Conservation (phyloP, 2,329 filamentous ascomycete species). For the Huntiella savannae region DNA sequence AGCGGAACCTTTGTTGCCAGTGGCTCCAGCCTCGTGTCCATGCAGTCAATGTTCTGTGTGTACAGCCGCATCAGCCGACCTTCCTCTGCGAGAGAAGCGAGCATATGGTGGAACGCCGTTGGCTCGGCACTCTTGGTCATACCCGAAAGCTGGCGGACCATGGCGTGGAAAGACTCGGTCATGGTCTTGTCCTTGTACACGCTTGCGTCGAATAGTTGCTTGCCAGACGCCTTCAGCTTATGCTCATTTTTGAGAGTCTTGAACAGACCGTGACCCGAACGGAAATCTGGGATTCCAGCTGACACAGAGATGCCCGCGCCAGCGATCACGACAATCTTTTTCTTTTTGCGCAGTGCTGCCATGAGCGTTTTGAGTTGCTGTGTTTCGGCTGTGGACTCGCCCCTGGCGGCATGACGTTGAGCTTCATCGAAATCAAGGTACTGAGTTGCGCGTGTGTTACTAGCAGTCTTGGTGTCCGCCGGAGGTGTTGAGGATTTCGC, state of each 20-base stretch:
- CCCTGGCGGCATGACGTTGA: slow-evolving; percentile 20
- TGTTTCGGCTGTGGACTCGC: slow-evolving; percentile 27
- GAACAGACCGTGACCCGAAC: slow-evolving; percentile 79
- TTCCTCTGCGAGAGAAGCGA: slow-evolving; percentile 76
- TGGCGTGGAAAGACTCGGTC: slow-evolving; percentile 82
- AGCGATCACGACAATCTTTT: slow-evolving; percentile 92
- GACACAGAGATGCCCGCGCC: slow-evolving; percentile 95
- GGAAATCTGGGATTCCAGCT: slow-evolving; percentile 92
- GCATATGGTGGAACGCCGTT: slow-evolving; percentile 79
- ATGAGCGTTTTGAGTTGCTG: slow-evolving; percentile 53
- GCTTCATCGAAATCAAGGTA: slow-evolving; percentile 49
- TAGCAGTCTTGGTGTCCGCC: slow-evolving; percentile 7
- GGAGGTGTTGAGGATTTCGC: neutral
- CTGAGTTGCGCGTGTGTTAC: slow-evolving; percentile 55
- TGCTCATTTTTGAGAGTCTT: slow-evolving; percentile 68
- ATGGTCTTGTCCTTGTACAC: slow-evolving; percentile 86
- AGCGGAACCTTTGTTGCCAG: slow-evolving; percentile 67
- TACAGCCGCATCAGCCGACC: slow-evolving; percentile 78
- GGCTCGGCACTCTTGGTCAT: slow-evolving; percentile 61
- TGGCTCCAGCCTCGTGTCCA: slow-evolving; percentile 69
- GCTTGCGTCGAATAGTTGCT: slow-evolving; percentile 90
- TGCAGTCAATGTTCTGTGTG: slow-evolving; percentile 90
- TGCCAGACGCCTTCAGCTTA: slow-evolving; percentile 75
- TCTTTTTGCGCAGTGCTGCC: slow-evolving; percentile 62
- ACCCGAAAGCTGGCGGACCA: slow-evolving; percentile 76